Evolutionary conservation across 164 flowering plant species (phyloP), one percentile per base, ranked within the genome.

Genomic region (Aristolochia californica): DNA sequence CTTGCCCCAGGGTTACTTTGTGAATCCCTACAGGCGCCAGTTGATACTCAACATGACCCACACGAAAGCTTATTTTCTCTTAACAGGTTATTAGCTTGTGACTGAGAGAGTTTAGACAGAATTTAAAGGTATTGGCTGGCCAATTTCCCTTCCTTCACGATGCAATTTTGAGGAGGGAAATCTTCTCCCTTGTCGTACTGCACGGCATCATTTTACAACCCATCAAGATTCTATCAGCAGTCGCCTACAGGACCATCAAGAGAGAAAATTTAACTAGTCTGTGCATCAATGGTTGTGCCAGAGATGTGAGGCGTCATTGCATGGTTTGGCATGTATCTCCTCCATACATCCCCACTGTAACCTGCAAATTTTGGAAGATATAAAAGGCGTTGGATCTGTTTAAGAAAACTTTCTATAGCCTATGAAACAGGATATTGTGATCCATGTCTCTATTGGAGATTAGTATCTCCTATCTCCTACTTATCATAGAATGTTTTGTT

Each of bases 221-320:
- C 40, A 50, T 14, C 26, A 14, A 40, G 30, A 28, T 34, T 20
- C 22, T 8, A 30, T 16, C 13, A 12, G 13, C 43, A 2, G 27
- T 21, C 9, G 26, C 20, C 0, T 15, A 21, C 25, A 14, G 16
- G 24, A 13, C 13, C 53, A 53, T 3, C 21, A 43, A n/a, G 34
- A 26, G 18, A 0, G 16, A 58, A 54, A 25, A 21, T 52, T 17
- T 26, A 28, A n/a, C 8, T 23, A 67, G 85, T 94, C 89, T 93
- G 99, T 34, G 77, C 97, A 72, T 94, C 99, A 67, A 94, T 94
- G 50, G 99, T 94, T 60, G 99, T 90, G 38, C 99, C 99, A 43
- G 99, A 94, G 25, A 85, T 77, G 67, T 94, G 99, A 43, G 99
- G 99, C 17, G 99, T 93, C 99, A 93, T 93, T 45, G 99, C 99